Evolutionary conservation across 805 yeast genomes (phyloP).

Genomic region (Sugiyamaella chiloensis): DNA sequence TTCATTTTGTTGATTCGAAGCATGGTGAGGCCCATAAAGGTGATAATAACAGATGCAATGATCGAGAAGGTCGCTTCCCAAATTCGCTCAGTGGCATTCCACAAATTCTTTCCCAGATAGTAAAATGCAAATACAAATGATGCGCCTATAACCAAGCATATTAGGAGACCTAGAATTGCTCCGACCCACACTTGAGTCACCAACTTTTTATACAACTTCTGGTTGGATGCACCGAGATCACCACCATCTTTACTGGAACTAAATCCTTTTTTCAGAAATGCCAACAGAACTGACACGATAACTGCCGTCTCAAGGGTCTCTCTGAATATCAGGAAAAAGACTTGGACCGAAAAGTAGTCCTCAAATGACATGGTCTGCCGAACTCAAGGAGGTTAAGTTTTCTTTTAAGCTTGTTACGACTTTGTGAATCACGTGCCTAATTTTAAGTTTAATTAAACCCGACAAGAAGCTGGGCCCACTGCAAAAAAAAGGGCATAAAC

Average conservation of each 20-base stretch:
- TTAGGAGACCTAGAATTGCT: constrained; percentile 62
- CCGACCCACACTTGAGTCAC: constrained; percentile 80
- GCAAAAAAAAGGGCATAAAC: too few relatives aligned
- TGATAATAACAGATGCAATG: constrained; percentile 72
- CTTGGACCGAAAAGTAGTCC: constrained; percentile 58
- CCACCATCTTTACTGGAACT: constrained; percentile 6
- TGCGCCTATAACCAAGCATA: constrained; percentile 73
- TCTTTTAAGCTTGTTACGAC: too few relatives aligned
- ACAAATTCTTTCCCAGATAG: constrained; percentile 73
- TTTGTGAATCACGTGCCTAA: too few relatives aligned
- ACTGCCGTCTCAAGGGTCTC: constrained; percentile 86
- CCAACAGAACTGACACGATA: constrained; percentile 79
- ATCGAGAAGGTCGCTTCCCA: constrained; percentile 87
- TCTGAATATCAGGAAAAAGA: constrained; percentile 86
- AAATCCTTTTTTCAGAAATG: constrained; percentile 80
- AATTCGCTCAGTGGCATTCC: constrained; percentile 83
- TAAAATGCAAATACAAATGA: constrained; percentile 69
- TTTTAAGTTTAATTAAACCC: too few relatives aligned
- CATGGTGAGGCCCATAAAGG: constrained; percentile 83
- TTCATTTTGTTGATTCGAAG: constrained; percentile 77
- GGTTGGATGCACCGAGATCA: constrained; percentile 18
- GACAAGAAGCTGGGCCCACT: too few relatives aligned
- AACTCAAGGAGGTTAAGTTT: too few relatives aligned
- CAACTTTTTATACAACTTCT: constrained; percentile 41
- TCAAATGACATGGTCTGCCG: constrained; percentile 25